Evolutionary conservation across 2,329 filamentous ascomycete genomes (phyloP), one percentile per base, ranked within the genome.

Genomic region (Aspergillus persii): DNA sequence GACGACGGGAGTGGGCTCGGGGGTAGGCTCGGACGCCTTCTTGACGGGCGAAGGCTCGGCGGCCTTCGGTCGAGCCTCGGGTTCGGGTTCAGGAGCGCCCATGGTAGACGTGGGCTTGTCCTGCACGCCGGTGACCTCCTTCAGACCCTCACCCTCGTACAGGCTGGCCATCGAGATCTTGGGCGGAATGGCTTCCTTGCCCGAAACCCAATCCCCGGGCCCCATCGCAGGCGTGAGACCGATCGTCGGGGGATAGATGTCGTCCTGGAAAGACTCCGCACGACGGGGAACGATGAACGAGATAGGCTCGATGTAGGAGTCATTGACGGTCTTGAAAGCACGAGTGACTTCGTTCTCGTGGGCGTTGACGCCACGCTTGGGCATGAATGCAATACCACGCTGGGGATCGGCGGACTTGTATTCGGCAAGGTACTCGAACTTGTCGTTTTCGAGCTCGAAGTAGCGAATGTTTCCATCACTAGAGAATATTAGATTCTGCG

Each of bases 401-500:
- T 99, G 95, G 33, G 95, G 94, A 65, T 99, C 95, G 44, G 83
- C 81, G n/a, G 95, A 98, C 79, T 97, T 96, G 84, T 98, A 95
- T 76, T 98, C 94, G 63, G 92, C 96, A 56, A 99, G 81, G 77
- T 91, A 96, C 78, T 99, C 94, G 74, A 99, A 97, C 78, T 97
- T 97, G 83, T 98, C 94, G 79, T 98, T 96, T 74, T 96, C 91
- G 72, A 96, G 96, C 79, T 99, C 95, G 76, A 91, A 99, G 83
- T 99, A 99, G 64, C 95, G 93, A 73, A 99, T 99, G 79, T 99
- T 99, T 71, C 95, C 95, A 74, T 99, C 95, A 77, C 91, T 95
- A 63, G 7, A 30, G 48, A 51, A 18, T 27, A 57, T 70, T 49
- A 71, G 63, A 33, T 23, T 27, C 18, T 50, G 36, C 15, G 33